Base-by-base conservation (phyloP, 192 early-diverging fungal species). In the Backusella psychrophila region DNA sequence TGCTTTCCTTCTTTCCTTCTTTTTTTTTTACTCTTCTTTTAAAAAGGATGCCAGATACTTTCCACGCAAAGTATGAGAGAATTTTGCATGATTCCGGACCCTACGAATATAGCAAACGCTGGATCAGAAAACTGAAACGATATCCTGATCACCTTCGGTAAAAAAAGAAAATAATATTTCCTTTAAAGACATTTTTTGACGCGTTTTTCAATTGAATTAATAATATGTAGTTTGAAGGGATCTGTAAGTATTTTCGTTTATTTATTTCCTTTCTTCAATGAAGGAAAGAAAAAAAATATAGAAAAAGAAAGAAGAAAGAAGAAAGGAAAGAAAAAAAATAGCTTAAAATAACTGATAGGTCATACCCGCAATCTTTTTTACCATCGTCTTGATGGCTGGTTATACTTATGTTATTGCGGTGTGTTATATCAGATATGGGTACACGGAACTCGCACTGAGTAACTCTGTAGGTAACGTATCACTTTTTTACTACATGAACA, bases 121-220 rank as follows among this genome's bases (percentile, higher is more conserved):
- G 70, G 53, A 7, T 78, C 19, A 53, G 65, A 52, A 63, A 73
- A 6, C 9, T 78, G 4, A 26, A 8, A 5, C 34, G 19, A 31
- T 78, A 78, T 29, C 77, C 77, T 46, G 77, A 78, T 49, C 77
- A 78, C 3, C 65, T 78, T n/a, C 77, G 77, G 77, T 78, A 78
- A 72, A 33, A 53, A 63, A 59, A 31, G 21, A 46, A 29, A 70
- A 31, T 38, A 42, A 19, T 39, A 23, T 39, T 53, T 19, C 52
- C 53, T 36, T 29, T 44, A 49, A 39, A 53, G 15, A 46, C 6
- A 44, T 29, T 23, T 71, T 49, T 38, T 52, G 15, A 53, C 49
- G 41, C 23, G 49, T 21, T 44, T 56, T 63, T 56, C 39, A 21
- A 63, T 63, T 49, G 46, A 49, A 49, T n/a, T n/a, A 6, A 19